phyloP scores from a whole-genome alignment of 805 yeast genomes.

The Starmerella geochares region DNA sequence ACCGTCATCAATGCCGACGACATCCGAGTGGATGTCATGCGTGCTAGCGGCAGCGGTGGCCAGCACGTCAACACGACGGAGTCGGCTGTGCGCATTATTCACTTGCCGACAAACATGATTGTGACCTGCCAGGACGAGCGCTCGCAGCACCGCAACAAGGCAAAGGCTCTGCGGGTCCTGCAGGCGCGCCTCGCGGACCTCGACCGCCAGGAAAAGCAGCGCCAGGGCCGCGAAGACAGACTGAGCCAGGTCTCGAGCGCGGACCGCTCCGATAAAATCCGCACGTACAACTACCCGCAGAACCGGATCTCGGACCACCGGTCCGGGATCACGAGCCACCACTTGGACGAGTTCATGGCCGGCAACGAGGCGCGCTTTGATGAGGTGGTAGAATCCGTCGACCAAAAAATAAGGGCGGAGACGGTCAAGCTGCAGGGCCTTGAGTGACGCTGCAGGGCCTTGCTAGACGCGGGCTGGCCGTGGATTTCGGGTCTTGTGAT shows the following conservation, averaged over 20 bases:
- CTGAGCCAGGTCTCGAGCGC: slow-evolving; percentile 79
- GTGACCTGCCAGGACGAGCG: slow-evolving; percentile 91
- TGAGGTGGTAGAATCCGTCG: slow-evolving; percentile 45
- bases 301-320: slow-evolving; percentile 91
- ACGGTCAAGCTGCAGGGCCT: slow-evolving; percentile 7
- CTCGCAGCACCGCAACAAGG: slow-evolving; percentile 89
- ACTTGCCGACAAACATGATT: slow-evolving; percentile 78
- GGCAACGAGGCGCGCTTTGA: slow-evolving; percentile 43
- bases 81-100: slow-evolving; percentile 88
- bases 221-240: slow-evolving; percentile 55
- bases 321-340: slow-evolving; percentile 70
- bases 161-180: slow-evolving; percentile 75
- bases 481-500: no score
- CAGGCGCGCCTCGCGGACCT: slow-evolving; percentile 75
- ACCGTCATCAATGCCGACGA: slow-evolving; percentile 76
- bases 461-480: no score
- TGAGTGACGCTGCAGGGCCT: background rate
- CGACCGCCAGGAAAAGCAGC: slow-evolving; percentile 56
- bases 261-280: slow-evolving; percentile 81
- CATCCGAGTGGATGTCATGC: slow-evolving; percentile 88
- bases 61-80: slow-evolving; percentile 97
- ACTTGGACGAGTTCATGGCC: slow-evolving; percentile 53
- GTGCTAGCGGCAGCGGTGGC: slow-evolving; percentile 96
- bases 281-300: slow-evolving; percentile 90
- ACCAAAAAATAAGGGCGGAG: slow-evolving; percentile 38